Base-by-base conservation (phyloP, 495 filamentous ascomycete species). In the Xylaria curta region DNA sequence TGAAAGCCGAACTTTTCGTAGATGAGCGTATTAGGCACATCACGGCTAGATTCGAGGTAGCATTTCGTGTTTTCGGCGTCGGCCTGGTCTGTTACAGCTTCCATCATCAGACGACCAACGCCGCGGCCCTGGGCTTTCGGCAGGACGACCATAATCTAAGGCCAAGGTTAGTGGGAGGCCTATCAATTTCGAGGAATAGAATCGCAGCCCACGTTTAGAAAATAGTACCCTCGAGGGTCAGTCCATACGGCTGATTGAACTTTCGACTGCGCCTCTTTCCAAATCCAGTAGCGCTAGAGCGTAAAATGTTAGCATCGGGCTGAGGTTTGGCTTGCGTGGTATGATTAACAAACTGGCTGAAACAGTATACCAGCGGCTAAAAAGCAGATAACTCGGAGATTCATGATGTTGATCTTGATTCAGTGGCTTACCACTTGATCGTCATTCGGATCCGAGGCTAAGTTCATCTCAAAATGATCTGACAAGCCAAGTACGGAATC, bases 1-100 rank as follows among this genome's bases (percentile, higher is more conserved):
- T 83, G 78, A 79, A 92, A 92, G 54, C 90, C 90, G 83, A 91
- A 86, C 78, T 81, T 84, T 74, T 88, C 85, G 81, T 92, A 92
- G 26, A 92, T 92, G 56, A 81, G 79, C 78, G 91, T 79, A 75
- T 92, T 92, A 28, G 90, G 90, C 69, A 84, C 83, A 49, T 85
- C 85, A 69, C 88, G 85, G 70, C 86, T 89, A 60, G 88, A 90
- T 76, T 92, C 90, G 70, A 92, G 79, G 74, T 92, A 92, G 74
- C 89, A 91, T 44, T 82, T 82, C 77, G 85, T 84, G 1, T 87
- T 86, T 76, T 91, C 89, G 26, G 73, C 73, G 74, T 92, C 90
- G 13, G 90, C 90, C 73, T 77, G 78, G 66, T 85, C 79, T 42
- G 88, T 87, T 5, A 92, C 88, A 44, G 82, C 78, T 75, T 87